A percentile compares a stretch with the other conserved stretches of the same genome.
These are phyloP conservation scores for Neurospora sp. DNA, from an alignment of 495 filamentous ascomycete genomes.

Conservation along the genomic window DNA sequence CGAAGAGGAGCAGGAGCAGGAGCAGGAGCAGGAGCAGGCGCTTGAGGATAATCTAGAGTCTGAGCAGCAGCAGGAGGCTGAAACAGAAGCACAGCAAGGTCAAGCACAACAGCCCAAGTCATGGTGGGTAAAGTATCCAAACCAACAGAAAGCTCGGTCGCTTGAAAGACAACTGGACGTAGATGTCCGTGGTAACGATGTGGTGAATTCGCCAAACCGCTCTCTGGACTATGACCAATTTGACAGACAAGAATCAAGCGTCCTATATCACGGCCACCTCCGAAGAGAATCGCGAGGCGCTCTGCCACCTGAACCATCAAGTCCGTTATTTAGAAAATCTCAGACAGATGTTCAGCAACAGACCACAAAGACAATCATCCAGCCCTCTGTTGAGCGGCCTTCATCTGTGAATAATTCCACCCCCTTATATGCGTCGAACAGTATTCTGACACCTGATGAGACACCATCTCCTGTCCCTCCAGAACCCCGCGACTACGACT, in stretches of 20 bases:
- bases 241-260: neutral
- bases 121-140: neutral
- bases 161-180: neutral
- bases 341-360: neutral
- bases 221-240: neutral
- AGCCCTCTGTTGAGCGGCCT: constrained; percentile 26
- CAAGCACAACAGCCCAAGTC: neutral
- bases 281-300: neutral
- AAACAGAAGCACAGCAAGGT: neutral
- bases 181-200: neutral
- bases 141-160: neutral
- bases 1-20: neutral
- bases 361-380: constrained; percentile 11
- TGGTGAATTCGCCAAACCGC: neutral
- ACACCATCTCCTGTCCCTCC: constrained; percentile 39
- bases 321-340: neutral
- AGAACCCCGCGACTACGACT: constrained; percentile 6
- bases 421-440: constrained; percentile 26
- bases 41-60: neutral
- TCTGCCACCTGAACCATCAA: neutral
- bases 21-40: neutral
- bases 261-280: neutral
- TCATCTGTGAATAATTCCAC: constrained; percentile 27
- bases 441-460: constrained; percentile 44
- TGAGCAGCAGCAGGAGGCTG: neutral